Base-by-base conservation (phyloP, 2,329 filamentous ascomycete species). In the Monosporascus sp. region DNA sequence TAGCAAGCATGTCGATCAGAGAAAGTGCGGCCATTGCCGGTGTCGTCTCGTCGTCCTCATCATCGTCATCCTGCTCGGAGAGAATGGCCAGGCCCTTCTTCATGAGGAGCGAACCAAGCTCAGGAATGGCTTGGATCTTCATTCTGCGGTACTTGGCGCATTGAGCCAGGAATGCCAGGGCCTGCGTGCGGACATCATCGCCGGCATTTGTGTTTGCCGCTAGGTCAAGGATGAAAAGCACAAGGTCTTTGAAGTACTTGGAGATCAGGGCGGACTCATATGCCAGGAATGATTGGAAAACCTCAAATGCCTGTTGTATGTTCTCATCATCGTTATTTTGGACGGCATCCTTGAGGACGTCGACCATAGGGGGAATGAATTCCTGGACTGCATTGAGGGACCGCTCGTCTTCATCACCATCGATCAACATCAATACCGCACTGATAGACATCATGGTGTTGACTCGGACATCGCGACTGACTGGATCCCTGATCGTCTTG, bases 371-470 rank as follows among this genome's bases (percentile, higher is more conserved):
- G 11, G 94, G 93, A 55, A 97, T 81, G 52, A 94, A 84, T 59
- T 81, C 78, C 72, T 95, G 89, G 69, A 97, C 88, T 48, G 85
- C 78, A 65, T 83, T 81, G 55, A 96, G 78, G 43, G 86, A 83
- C 59, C 86, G 77, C 57, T 82, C 78, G 60, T 96, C 88, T 74
- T 96, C 90, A 40, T 97, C 92, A 1, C 89, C 85, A 68, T 97
- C 89, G 48, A 97, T 78, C 58, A 96, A 82, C 78, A 95, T 88
- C 52, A 93, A 87, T 65, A 96, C 81, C 66, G 91, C 88, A 65
- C 92, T 91, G 56, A 97, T 82, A 56, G 91, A 91, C 66, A 96
- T 84, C 74, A 97, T 86, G 35, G 94, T 95, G 78, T 97, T 97
- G 75, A 96, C 86, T 64, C 92, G 87, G 53, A 99, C 94, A 70